These are phyloP conservation scores for Neurospora sp. DNA, from an alignment of 495 filamentous ascomycete species.

Conservation along the genomic window DNA sequence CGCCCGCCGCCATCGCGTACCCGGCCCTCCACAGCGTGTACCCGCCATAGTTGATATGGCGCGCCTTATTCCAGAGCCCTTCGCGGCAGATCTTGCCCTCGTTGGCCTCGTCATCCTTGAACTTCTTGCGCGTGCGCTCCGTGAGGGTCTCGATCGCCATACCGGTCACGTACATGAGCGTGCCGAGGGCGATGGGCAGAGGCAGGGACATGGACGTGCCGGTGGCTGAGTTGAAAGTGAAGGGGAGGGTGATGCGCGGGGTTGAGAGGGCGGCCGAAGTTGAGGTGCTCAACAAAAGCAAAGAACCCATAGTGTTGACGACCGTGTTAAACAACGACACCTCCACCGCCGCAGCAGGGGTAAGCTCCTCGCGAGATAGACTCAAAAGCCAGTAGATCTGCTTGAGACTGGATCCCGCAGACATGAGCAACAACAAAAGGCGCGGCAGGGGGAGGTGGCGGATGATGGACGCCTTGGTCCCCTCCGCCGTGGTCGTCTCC, in stretches of 20 bases:
- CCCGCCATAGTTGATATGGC: constrained; percentile 52
- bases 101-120: constrained; percentile 44
- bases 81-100: constrained; percentile 43
- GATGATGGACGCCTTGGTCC: neutral
- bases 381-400: constrained; percentile 37
- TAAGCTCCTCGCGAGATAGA: constrained; percentile 36
- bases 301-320: constrained; percentile 35
- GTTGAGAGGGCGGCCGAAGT: constrained; percentile 27
- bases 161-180: constrained; percentile 34
- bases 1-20: constrained; percentile 39
- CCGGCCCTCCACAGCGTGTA: constrained; percentile 47
- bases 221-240: neutral
- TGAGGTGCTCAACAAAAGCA: constrained; percentile 32
- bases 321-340: constrained; percentile 37
- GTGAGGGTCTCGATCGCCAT: constrained; percentile 37
- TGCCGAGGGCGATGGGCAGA: constrained; percentile 31
- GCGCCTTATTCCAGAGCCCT: constrained; percentile 42
- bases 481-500: neutral
- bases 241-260: constrained; percentile 7
- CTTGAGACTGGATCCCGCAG: constrained; percentile 38
- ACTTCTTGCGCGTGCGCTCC: constrained; percentile 43
- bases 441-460: constrained; percentile 17
- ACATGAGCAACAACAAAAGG: constrained; percentile 39
- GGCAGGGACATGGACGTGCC: constrained; percentile 2
- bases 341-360: constrained; percentile 17